Evolutionary conservation across 192 early-diverging fungal genomes (phyloP), one percentile per base, ranked within the genome.

Genomic region (Umbelopsis isabellina): DNA sequence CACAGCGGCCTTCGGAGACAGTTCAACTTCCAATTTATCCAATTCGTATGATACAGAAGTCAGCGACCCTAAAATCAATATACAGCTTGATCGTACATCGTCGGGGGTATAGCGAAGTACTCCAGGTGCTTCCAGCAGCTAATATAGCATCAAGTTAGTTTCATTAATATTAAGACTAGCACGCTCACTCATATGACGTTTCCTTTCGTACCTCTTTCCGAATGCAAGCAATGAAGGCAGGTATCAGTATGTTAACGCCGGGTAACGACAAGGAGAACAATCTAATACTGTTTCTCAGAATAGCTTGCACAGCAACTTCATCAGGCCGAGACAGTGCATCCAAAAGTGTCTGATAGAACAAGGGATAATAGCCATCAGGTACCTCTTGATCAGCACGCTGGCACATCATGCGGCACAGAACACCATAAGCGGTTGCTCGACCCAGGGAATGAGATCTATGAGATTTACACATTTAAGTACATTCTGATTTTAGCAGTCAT

Each of bases 401-500:
- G 66, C 88, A 92, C 87, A 96, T 91, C 68, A 93, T 83, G 22
- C 88, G 75, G 69, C 94, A 95, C 15, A 96, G 72, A 47, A 82
- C 81, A 12, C 89, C 90, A 78, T 84, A 88, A 5, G 93, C 93
- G 1, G 82, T 71, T 21, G 85, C 86, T 20, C 86, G 74, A 23
- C 94, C 92, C 25, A 86, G 81, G 27, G 81, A 79, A 65, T 79
- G 89, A 21, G 88, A 83, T 47, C 88, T 94, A 55, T 25, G 61
- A n/a, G 70, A 74, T 58, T 49, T 15, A 46, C 37, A 13, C 65
- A 52, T 18, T 9, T 64, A 69, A 65, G 27, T 30, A 18, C 13
- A 71, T 44, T 15, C 25, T 30, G 46, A 55, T 18, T n/a, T 70
- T 9, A 53, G 18, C 27, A 2, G 20, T 21, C 10, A 4, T 27